Base-by-base conservation (phyloP, 345 rosid species). In the Brassica juncea region DNA sequence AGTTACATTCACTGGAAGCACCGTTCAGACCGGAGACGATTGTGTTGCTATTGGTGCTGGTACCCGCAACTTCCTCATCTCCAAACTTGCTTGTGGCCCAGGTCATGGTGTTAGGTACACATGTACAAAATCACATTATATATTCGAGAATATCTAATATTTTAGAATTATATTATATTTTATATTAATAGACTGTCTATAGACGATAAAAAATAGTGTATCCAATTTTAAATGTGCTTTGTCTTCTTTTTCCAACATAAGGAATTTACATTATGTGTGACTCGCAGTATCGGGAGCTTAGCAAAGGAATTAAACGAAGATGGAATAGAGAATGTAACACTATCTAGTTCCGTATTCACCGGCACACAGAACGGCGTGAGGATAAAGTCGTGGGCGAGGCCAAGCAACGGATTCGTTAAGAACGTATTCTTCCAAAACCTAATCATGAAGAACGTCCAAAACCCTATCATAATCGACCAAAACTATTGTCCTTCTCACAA, bases 81-180 rank as follows among this genome's bases (percentile, higher is more conserved):
- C 82, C 66, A 70, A 81, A 37, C 76, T 87, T 15, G 64, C 84
- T 2, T 89, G 92, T 74, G 92, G 92, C 44, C 92, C 92, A 5
- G 92, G 92, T 73, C 92, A 87, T 8, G 91, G 91, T 0, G 83
- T 88, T 52, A 87, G 90, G 87, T 87, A 47, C 70, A n/a, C 78
- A 80, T 63, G 8, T 2, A 54, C 67, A 35, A 5, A 5, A 35
- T 5, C 39, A 5, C 5, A 35, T 35, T 35, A 35, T 32, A 32
- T 32, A 1, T 32, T 55, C 27, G 6, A 14, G 27, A 57, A 30
- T 57, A 0, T 16, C 60, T 16, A 55, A 16, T 16, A 16, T 55
- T 55, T 16, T 55, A 16, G 8, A 16, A 55, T 19, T 9, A 54
- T n/a, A n/a, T 49, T 49, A 5, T n/a, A 49, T 5, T 32, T 23